Conservation (phyloP, 2,329 filamentous ascomycete genomes). For the Fusarium sp. region DNA sequence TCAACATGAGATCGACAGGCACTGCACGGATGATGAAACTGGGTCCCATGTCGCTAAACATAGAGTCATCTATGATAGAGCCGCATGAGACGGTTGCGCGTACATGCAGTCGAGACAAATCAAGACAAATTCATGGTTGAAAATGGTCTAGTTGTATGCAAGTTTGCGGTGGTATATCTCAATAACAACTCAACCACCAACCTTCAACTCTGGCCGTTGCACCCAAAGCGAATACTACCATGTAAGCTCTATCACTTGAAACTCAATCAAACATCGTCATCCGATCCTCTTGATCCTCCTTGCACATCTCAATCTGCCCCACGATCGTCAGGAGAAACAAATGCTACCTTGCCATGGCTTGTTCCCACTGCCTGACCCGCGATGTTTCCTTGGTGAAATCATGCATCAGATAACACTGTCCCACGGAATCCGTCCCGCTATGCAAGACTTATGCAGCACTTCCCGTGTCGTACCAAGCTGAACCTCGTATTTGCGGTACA, state of each 20-base stretch:
- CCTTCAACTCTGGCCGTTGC: not conserved
- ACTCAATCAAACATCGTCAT: not conserved
- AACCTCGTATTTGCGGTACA: conserved; percentile 31
- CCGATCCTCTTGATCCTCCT: not conserved
- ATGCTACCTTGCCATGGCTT: not conserved
- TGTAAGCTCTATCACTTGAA: not conserved
- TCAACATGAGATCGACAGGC: conserved; percentile 24
- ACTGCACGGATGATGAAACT: conserved; percentile 9
- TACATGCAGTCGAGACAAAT: not conserved
- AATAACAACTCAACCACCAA: not conserved
- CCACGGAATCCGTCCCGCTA: not conserved
- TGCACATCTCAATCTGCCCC: conserved; percentile 34
- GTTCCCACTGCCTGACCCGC: too few species aligned
- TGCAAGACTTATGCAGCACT: conserved; percentile 17
- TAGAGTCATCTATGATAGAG: conserved; percentile 24
- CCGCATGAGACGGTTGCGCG: conserved; percentile 25
- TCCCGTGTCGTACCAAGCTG: conserved; percentile 31
- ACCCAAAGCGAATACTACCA: not conserved
- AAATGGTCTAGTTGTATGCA: not conserved
- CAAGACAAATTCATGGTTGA: not conserved
- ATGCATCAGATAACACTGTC: not conserved
- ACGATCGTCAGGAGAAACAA: conserved; percentile 30
- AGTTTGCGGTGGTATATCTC: not conserved
- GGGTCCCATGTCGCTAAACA: conserved; percentile 22
- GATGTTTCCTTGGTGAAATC: not conserved